These are phyloP conservation scores for Pleurotus djamor DNA, from an alignment of 768 basidiomycete species.

Conservation along the genomic window DNA sequence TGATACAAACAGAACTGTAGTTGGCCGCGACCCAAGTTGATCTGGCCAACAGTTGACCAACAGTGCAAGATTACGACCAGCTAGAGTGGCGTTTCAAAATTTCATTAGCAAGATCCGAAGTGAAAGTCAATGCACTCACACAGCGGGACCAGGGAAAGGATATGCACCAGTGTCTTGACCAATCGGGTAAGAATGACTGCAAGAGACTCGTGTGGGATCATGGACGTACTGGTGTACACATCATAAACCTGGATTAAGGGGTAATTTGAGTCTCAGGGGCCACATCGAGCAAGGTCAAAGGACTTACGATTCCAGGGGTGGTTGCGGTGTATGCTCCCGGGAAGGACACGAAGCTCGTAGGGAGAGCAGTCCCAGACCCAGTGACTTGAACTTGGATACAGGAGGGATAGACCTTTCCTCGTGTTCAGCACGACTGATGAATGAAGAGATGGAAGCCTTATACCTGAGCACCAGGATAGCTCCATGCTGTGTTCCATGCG, in stretches of 20 bases:
- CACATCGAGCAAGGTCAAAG: no score
- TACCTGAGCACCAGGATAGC: conserved; percentile 34
- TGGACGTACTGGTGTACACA: conserved; percentile 1
- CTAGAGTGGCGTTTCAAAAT: no score
- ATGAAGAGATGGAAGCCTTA: no score
- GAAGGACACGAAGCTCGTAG: conserved; percentile 45
- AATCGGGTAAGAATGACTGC: background rate
- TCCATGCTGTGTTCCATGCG: conserved; percentile 22
- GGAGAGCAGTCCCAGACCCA: conserved; percentile 40
- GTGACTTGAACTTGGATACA: conserved; percentile 46
- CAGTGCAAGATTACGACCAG: no score
- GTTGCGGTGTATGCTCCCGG: conserved; percentile 37
- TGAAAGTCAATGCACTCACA: background rate
- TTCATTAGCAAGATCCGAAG: no score
- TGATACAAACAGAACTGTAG: no score
- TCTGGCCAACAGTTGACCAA: no score
- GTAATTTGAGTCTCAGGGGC: no score
- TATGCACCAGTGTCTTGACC: conserved; percentile 2
- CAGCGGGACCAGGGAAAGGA: conserved; percentile 2
- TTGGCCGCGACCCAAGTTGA: no score
- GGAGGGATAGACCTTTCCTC: conserved; percentile 33
- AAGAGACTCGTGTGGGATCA: background rate
- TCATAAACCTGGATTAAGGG: background rate
- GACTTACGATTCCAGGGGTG: conserved; percentile 1
- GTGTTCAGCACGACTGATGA: background rate